A percentile compares a stretch with the other conserved stretches of the same genome.
These are phyloP conservation scores for Hirsutella thompsonii DNA, from an alignment of 2,329 filamentous ascomycete genomes.

Conservation along the genomic window DNA sequence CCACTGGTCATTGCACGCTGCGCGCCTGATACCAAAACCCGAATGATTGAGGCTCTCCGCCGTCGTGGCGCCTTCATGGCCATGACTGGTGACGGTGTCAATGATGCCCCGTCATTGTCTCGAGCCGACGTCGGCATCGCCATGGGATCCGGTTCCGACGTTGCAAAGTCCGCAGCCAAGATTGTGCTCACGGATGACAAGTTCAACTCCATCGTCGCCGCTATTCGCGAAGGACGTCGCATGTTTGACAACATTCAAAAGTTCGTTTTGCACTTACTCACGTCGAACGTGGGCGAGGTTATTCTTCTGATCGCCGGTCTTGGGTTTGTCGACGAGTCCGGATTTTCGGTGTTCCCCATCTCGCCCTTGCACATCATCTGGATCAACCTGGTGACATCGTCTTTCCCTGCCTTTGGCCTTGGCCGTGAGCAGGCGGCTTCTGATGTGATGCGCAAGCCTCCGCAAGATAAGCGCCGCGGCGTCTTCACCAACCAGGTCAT, in stretches of 20 bases:
- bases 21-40: slow-evolving; percentile 74
- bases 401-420: slow-evolving; percentile 77
- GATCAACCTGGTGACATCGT: slow-evolving; percentile 90
- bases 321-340: slow-evolving; percentile 59
- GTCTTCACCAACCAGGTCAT: slow-evolving; percentile 71
- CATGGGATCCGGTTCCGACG: slow-evolving; percentile 81
- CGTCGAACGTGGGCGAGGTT: slow-evolving; percentile 75
- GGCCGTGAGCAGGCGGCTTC: slow-evolving; percentile 64
- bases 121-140: slow-evolving; percentile 77
- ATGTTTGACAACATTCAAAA: slow-evolving; percentile 89
- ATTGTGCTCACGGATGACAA: slow-evolving; percentile 84
- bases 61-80: slow-evolving; percentile 64
- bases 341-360: slow-evolving; percentile 73
- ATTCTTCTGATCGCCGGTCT: slow-evolving; percentile 71
- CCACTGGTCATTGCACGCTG: slow-evolving; percentile 76
- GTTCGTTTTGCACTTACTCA: slow-evolving; percentile 68
- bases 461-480: slow-evolving; percentile 53
- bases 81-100: slow-evolving; percentile 84
- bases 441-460: slow-evolving; percentile 70
- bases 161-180: slow-evolving; percentile 69
- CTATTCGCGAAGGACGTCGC: slow-evolving; percentile 69
- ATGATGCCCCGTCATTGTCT: slow-evolving; percentile 72
- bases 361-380: slow-evolving; percentile 79
- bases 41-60: slow-evolving; percentile 82
- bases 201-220: slow-evolving; percentile 74